Evolutionary conservation across 805 yeast species (phyloP).

Genomic region (Saccharomyces eubayanus): DNA sequence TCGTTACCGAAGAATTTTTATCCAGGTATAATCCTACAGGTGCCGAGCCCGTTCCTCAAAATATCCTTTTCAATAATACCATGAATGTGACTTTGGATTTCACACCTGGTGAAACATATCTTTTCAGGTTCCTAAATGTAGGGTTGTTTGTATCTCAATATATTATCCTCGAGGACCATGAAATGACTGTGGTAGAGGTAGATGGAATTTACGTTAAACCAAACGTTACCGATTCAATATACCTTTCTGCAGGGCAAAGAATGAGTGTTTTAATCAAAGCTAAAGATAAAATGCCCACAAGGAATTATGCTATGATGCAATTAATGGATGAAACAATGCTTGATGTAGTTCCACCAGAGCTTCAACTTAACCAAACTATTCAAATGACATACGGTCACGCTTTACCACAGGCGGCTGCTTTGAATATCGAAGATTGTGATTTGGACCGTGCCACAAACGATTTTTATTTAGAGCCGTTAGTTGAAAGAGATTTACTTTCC

Average conservation of each 20-base stretch:
- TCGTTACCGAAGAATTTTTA: conserved; percentile 41
- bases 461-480: conserved; percentile 33
- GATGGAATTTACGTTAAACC: conserved; percentile 68
- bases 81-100: conserved; percentile 48
- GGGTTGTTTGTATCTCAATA: conserved; percentile 73
- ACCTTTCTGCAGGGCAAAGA: conserved; percentile 76
- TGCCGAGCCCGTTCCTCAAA: conserved; percentile 73
- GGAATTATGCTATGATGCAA: conserved; percentile 55
- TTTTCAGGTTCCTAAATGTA: conserved; percentile 54
- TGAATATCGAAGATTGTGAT: conserved; percentile 18
- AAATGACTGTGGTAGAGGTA: conserved; percentile 61
- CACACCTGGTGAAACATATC: conserved; percentile 52
- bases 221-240: conserved; percentile 44
- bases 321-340: conserved; percentile 58
- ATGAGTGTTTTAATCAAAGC: conserved; percentile 60
- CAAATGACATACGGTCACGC: conserved; percentile 43
- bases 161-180: conserved; percentile 60
- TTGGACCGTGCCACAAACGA: conserved; percentile 25
- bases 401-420: conserved; percentile 24
- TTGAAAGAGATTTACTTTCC: conserved; percentile 35
- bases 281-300: conserved; percentile 32
- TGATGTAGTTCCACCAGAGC: conserved; percentile 55
- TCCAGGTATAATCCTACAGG: conserved; percentile 74
- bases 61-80: conserved; percentile 56
- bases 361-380: conserved; percentile 47